phyloP scores from a whole-genome alignment of 345 rosid genomes.

The Nasturtium officinale region DNA sequence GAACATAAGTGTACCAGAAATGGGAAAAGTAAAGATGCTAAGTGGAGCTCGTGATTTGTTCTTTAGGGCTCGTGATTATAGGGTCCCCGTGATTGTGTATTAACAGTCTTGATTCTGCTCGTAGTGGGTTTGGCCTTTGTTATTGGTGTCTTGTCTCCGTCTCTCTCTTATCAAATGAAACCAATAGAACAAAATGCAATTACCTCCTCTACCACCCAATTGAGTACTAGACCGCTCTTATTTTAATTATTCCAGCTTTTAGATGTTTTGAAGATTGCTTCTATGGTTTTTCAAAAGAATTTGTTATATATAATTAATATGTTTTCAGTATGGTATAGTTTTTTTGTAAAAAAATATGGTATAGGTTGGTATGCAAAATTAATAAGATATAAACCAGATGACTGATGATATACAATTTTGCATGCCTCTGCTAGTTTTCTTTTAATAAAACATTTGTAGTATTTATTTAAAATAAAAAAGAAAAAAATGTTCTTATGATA shows the following conservation, averaged over 20 bases:
- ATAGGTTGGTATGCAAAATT: too few species aligned
- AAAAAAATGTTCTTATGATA: neutral
- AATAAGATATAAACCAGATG: too few species aligned
- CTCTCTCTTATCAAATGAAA: constrained; percentile 6
- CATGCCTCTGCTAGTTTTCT: neutral
- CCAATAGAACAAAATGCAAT: constrained; percentile 12
- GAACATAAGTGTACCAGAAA: constrained; percentile 31
- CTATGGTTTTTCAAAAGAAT: neutral
- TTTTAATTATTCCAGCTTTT: neutral
- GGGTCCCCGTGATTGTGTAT: constrained; percentile 34
- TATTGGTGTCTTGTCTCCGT: constrained; percentile 42
- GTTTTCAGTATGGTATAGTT: too few species aligned
- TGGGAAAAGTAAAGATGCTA: constrained; percentile 36
- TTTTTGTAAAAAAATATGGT: too few species aligned
- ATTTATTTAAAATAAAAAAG: too few species aligned
- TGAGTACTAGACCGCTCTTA: neutral
- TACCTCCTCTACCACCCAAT: neutral
- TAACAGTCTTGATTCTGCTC: constrained; percentile 34
- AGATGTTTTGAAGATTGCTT: neutral
- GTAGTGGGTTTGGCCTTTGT: constrained; percentile 40
- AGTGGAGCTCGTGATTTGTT: constrained; percentile 35
- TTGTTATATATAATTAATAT: neutral
- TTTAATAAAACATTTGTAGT: too few species aligned
- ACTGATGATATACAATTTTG: too few species aligned
- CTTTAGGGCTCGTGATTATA: constrained; percentile 36